Conservation (phyloP, 177 flowering plant species). For the Vitis hybrid region DNA sequence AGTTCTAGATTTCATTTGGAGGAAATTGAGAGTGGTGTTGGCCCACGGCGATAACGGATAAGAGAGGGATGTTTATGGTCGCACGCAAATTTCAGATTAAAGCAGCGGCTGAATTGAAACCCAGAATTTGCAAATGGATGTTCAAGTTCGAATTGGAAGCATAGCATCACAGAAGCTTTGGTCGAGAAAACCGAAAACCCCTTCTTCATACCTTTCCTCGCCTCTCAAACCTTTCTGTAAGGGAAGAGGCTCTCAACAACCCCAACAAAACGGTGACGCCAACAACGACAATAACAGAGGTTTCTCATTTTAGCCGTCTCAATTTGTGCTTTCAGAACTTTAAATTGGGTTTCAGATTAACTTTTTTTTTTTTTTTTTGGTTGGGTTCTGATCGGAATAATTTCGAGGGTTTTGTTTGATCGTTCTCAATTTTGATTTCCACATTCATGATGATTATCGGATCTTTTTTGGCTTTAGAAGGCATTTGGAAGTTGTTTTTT, state of each 20-base stretch:
- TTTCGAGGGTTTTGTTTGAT: background rate
- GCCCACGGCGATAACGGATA: too few relatives aligned
- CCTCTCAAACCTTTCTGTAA: conserved; percentile 19
- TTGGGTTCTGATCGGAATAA: too few relatives aligned
- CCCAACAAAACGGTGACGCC: conserved; percentile 17
- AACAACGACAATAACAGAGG: conserved; percentile 10
- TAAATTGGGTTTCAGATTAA: background rate
- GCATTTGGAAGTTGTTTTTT: too few relatives aligned
- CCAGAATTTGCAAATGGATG: conserved; percentile 23
- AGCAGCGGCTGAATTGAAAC: background rate
- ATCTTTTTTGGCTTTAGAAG: too few relatives aligned
- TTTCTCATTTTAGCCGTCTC: background rate
- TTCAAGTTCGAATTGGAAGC: conserved; percentile 24
- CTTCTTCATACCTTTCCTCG: conserved; percentile 1
- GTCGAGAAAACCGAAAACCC: conserved; percentile 2
- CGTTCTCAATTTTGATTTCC: background rate
- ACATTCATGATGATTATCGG: background rate
- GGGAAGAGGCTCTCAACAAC: conserved; percentile 15
- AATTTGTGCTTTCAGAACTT: background rate
- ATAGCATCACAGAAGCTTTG: conserved; percentile 6
- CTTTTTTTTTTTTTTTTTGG: background rate
- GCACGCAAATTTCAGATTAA: background rate
- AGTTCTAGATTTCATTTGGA: too few relatives aligned
- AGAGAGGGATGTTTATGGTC: too few relatives aligned
- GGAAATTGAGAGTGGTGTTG: too few relatives aligned